Evolutionary conservation across 2,329 filamentous ascomycete species (phyloP), one percentile per base, ranked within the genome.

Genomic region (Penicillium sclerotigenum): DNA sequence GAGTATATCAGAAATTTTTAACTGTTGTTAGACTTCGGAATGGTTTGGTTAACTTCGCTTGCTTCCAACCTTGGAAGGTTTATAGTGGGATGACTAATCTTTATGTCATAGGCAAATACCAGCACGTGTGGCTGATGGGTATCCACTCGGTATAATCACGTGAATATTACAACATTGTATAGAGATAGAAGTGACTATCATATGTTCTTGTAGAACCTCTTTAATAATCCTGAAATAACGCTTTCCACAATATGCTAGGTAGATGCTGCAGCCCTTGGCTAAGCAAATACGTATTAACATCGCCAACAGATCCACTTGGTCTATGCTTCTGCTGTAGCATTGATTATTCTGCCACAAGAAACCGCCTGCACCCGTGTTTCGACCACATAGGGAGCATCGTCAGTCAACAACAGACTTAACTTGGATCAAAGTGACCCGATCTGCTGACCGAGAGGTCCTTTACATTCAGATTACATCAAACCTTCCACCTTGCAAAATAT

Each of bases 351-450:
- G 68, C 67, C 68, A 16, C 0, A 0, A 0, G 0, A 38, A 38
- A 71, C 67, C 69, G 69, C 66, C 59, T 36, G 13, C 10, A 34
- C 33, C 51, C 55, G 57, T 59, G 52, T 63, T 56, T 52, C 58
- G 53, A 59, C 58, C 63, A 61, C 57, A 58, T 52, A 59, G 56
- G 48, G 52, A 54, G 42, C 37, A 29, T 34, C 36, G 11, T 14
- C 26, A 40, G 43, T 52, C 50, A 50, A 43, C 55, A 54, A 55
- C 49, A 56, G 51, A 52, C 59, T 18, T 24, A 26, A 42, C 60
- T 47, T 29, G 38, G 42, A 52, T 42, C 18, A 38, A 43, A 24
- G 18, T 18, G 36, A 33, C 18, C 14, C 20, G 46, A 18, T 36
- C 42, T 29, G 18, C 45, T 36, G 48, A 42, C 41, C 38, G 40